Evolutionary conservation across 352 stramenopile genomes (phyloP).

Genomic region (Paralagenidium karlingii): DNA sequence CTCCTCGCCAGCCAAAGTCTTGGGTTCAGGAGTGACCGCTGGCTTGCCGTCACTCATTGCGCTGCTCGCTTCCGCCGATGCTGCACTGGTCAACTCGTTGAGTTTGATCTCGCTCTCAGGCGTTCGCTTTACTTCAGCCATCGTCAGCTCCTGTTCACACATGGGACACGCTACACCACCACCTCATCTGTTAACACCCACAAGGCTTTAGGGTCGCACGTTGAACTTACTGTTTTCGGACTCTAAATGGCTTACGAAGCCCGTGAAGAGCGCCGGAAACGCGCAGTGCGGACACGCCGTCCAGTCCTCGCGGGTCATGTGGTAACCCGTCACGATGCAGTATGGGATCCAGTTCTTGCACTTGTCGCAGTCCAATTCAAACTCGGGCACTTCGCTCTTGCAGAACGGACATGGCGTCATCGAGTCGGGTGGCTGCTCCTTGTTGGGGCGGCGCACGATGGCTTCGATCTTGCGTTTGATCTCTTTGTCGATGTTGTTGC

Average conservation of each 20-base stretch:
- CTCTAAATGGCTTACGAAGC: constrained; percentile 74
- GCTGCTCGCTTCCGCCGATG: no score
- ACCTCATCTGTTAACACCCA: not conserved
- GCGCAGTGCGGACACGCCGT: constrained; percentile 78
- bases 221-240: constrained; percentile 19
- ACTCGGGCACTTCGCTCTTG: constrained; percentile 55
- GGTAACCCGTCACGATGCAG: constrained; percentile 82
- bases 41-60: no score
- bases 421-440: constrained; percentile 63
- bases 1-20: no score
- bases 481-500: constrained; percentile 78
- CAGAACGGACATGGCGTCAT: constrained; percentile 81
- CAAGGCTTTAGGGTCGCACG: not conserved
- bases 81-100: constrained; percentile 15
- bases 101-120: constrained; percentile 32
- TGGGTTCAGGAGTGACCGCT: no score
- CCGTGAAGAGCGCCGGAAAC: constrained; percentile 83
- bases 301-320: constrained; percentile 92
- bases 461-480: constrained; percentile 91
- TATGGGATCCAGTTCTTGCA: constrained; percentile 91
- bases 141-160: constrained; percentile 35
- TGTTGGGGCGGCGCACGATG: constrained; percentile 87
- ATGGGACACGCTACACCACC: constrained; percentile 56
- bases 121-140: constrained; percentile 14
- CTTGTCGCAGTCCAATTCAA: constrained; percentile 82